Evolutionary conservation across 169 alveolate genomes (phyloP).

Genomic region (Plasmodium ovale): DNA sequence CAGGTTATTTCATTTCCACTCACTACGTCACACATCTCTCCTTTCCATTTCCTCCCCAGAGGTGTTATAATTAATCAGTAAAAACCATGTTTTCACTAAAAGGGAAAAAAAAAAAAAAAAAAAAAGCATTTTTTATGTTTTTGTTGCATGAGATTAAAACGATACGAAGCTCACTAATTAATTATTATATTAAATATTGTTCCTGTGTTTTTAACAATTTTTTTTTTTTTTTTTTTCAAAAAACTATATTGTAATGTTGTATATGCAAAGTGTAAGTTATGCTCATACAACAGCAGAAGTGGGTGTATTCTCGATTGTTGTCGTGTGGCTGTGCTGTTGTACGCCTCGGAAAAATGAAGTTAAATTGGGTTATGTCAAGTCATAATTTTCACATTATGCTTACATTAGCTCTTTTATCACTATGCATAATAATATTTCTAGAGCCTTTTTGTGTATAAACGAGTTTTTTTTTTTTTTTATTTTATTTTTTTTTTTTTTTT

Average conservation of each 20-base stretch:
- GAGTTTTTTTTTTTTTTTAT: not conserved
- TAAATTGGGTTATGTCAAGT: not conserved
- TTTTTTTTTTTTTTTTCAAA: too few species aligned
- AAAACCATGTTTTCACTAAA: not conserved
- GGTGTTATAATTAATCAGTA: not conserved
- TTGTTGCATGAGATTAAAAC: not conserved
- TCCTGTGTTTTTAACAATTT: not conserved
- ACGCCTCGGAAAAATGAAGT: too few species aligned
- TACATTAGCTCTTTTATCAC: too few species aligned
- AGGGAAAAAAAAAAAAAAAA: too few species aligned
- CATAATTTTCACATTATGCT: too few species aligned
- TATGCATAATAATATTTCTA: slow-evolving; percentile 2
- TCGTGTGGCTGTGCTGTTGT: too few species aligned
- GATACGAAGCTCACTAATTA: not conserved
- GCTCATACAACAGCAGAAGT: too few species aligned
- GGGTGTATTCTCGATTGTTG: too few species aligned
- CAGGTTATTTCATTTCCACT: not conserved
- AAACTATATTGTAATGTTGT: too few species aligned
- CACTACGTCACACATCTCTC: not conserved
- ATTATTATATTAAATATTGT: too few species aligned
- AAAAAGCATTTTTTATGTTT: not conserved
- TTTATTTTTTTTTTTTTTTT: slow-evolving; percentile 3
- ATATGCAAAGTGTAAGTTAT: too few species aligned
- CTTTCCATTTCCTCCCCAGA: not conserved
- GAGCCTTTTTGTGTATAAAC: slow-evolving; percentile 23